Evolutionary conservation across 495 filamentous ascomycete species (phyloP).

Genomic region (Cetradonia linearis): DNA sequence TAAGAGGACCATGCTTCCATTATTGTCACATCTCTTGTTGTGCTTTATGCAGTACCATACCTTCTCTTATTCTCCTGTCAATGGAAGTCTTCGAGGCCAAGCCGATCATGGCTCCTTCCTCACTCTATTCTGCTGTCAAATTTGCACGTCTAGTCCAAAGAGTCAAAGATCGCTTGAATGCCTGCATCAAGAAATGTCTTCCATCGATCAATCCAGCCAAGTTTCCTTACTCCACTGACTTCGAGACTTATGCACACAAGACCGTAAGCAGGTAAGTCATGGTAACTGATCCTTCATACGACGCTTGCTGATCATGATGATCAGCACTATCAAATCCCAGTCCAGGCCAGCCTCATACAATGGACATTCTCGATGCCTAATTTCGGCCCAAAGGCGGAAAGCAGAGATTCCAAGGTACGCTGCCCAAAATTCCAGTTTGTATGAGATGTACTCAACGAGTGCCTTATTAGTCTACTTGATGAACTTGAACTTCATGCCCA

Average conservation of each 20-base stretch:
- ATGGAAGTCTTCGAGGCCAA: background rate
- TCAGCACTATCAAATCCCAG: background rate
- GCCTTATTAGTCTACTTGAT: constrained; percentile 17
- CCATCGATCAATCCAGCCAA: constrained; percentile 1
- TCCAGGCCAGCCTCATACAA: background rate
- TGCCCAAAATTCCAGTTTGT: background rate
- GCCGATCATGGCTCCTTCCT: constrained; percentile 17
- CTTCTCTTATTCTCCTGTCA: background rate
- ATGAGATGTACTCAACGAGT: background rate
- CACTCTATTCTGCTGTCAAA: constrained; percentile 19
- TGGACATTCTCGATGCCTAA: background rate
- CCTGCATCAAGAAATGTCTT: constrained; percentile 5
- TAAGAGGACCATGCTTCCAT: constrained; percentile 9
- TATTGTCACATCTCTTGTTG: background rate
- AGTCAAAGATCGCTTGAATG: constrained; percentile 22
- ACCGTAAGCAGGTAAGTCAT: constrained; percentile 1
- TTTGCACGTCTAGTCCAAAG: constrained; percentile 22
- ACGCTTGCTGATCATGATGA: background rate
- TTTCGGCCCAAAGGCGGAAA: background rate
- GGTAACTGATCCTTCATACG: background rate
- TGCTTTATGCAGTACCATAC: background rate
- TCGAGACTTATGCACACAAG: constrained; percentile 10
- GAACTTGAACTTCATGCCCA: constrained; percentile 17
- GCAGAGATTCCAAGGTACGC: constrained; percentile 3
- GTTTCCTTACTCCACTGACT: background rate